phyloP scores from a whole-genome alignment of 495 filamentous ascomycete species.

The Rusavskia elegans region DNA sequence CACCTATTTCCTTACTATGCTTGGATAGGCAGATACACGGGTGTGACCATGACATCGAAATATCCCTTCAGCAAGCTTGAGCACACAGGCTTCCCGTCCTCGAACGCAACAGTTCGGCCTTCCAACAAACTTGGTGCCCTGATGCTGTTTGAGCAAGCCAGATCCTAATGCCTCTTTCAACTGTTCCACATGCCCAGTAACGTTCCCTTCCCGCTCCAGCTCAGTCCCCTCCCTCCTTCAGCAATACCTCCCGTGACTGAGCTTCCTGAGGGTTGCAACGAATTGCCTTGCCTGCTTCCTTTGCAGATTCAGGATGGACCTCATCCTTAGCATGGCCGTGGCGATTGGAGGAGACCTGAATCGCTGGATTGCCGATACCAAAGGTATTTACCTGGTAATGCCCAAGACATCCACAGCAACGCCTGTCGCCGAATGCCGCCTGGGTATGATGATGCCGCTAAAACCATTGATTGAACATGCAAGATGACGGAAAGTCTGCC shows the following conservation, averaged over 20 bases:
- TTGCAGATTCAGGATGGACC: not conserved
- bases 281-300: not conserved
- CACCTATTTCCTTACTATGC: too few species aligned
- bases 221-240: not conserved
- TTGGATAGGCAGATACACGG: too few species aligned
- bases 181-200: not conserved
- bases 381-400: not conserved
- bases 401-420: slow-evolving; percentile 1
- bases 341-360: not conserved
- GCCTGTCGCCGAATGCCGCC: slow-evolving; percentile 12
- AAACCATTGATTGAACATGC: slow-evolving; percentile 5
- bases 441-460: slow-evolving; percentile 16
- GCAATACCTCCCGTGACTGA: not conserved
- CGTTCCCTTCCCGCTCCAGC: not conserved
- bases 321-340: not conserved
- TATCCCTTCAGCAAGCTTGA: too few species aligned
- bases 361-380: not conserved
- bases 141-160: too few species aligned
- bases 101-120: too few species aligned
- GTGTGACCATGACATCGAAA: too few species aligned
- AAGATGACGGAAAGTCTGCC: not conserved
- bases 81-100: too few species aligned
- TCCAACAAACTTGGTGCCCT: too few species aligned
- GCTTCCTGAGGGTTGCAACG: not conserved
- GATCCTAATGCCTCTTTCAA: not conserved